A percentile compares a stretch with the other conserved stretches of the same genome.
Evolutionary conservation across 768 basidiomycete species (phyloP).

Genomic region (Symmetrospora coprosmae): DNA sequence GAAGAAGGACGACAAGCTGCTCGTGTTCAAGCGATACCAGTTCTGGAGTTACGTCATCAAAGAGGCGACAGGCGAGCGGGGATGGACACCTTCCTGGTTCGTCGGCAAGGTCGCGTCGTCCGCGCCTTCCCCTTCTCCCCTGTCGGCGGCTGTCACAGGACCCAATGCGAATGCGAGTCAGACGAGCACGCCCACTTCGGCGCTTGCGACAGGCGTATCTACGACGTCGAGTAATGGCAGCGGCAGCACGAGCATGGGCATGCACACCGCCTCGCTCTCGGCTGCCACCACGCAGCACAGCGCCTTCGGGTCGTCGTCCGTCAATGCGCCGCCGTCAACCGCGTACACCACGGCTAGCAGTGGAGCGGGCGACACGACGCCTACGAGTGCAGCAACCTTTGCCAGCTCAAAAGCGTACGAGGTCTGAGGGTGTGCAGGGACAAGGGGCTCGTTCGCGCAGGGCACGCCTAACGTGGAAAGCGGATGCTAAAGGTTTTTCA

Average conservation of each 20-base stretch:
- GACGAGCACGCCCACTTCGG: neutral
- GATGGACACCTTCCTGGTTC: constrained; percentile 98
- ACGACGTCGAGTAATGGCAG: too few relatives aligned
- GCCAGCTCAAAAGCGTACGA: neutral
- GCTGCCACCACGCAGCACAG: too few relatives aligned
- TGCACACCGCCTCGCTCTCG: too few relatives aligned
- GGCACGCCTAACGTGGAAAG: too few relatives aligned
- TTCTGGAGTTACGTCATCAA: constrained; percentile 61
- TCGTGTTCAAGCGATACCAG: constrained; percentile 95
- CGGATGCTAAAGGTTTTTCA: too few relatives aligned
- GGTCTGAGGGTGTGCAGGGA: too few relatives aligned
- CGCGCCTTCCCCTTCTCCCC: neutral
- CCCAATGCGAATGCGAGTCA: too few relatives aligned
- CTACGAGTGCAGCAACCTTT: constrained; percentile 2
- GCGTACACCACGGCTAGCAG: neutral
- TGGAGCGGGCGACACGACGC: constrained; percentile 1
- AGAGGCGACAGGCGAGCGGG: constrained; percentile 79
- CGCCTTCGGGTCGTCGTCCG: too few relatives aligned
- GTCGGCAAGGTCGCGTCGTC: constrained; percentile 18
- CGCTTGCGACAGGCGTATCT: neutral
- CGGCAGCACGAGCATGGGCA: too few relatives aligned
- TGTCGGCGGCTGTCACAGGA: too few relatives aligned
- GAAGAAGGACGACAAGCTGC: constrained; percentile 68
- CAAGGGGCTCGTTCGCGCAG: too few relatives aligned
- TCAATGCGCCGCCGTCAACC: too few relatives aligned